A percentile compares a stretch with the other conserved stretches of the same genome.
Evolutionary conservation across 1,139 yeast species (phyloP).

Genomic region (Yamadazyma jaroonii): DNA sequence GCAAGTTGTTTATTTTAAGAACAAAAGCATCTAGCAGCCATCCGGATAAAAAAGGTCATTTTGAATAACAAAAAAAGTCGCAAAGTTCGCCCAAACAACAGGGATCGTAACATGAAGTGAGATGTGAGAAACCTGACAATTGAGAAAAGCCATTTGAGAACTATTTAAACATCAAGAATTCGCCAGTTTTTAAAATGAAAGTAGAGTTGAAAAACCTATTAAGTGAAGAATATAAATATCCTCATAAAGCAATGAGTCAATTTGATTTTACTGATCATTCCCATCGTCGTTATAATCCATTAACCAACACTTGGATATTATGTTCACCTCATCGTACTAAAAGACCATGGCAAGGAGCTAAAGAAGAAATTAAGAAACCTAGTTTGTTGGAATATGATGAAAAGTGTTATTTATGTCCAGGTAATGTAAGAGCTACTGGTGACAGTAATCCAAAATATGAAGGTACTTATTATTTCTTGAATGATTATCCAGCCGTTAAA

Average conservation of each 20-base stretch:
- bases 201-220: conserved; percentile 15
- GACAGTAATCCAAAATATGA: conserved; percentile 59
- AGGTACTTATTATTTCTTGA: conserved; percentile 57
- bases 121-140: conserved; percentile 1
- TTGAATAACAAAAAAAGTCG: conserved; percentile 6
- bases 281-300: conserved; percentile 68
- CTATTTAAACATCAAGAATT: conserved; percentile 11
- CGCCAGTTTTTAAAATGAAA: conserved; percentile 12
- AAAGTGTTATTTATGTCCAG: conserved; percentile 72
- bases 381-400: conserved; percentile 57
- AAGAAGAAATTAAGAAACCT: conserved; percentile 48
- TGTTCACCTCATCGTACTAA: conserved; percentile 79
- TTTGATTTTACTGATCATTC: conserved; percentile 57
- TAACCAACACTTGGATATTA: conserved; percentile 60
- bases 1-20: too few relatives aligned
- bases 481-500: conserved; percentile 72
- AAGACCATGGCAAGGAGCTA: conserved; percentile 81
- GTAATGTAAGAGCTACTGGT: conserved; percentile 67
- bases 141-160: conserved; percentile 3
- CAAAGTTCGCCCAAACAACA: conserved; percentile 4
- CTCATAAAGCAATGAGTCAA: conserved; percentile 20
- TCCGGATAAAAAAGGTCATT: not conserved
- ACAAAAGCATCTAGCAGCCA: not conserved
- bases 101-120: not conserved
- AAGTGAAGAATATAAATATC: conserved; percentile 9